Conservation (phyloP, 345 rosid species). For the Eutrema yunnanense region DNA sequence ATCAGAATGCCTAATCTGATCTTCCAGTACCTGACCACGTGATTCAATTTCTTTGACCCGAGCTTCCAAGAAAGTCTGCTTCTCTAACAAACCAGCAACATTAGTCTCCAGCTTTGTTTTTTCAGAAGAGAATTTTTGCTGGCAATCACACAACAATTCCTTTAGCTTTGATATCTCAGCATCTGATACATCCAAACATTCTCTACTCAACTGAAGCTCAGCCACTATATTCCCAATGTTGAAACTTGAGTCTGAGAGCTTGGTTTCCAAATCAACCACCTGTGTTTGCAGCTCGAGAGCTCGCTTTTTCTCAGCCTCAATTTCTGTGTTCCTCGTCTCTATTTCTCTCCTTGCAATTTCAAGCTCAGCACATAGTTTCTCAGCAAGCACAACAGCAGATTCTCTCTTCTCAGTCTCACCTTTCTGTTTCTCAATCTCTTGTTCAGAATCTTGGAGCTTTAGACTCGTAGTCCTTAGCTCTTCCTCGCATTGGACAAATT, state of each 20-base stretch:
- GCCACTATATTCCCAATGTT: constrained; percentile 21
- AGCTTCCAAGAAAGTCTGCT: constrained; percentile 32
- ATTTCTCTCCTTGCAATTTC: constrained; percentile 30
- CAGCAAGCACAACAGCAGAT: constrained; percentile 12
- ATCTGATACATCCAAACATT: constrained; percentile 26
- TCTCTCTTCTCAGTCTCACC: constrained; percentile 37
- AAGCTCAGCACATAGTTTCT: constrained; percentile 27
- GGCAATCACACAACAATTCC: constrained; percentile 39
- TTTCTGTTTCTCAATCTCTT: constrained; percentile 47
- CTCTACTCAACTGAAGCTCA: constrained; percentile 35
- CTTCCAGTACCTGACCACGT: constrained; percentile 35
- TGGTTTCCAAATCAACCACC: constrained; percentile 34
- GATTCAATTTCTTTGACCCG: constrained; percentile 43
- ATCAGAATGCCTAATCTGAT: constrained; percentile 29
- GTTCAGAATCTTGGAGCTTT: constrained; percentile 47
- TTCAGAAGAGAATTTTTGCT: constrained; percentile 45
- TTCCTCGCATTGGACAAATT: constrained; percentile 34
- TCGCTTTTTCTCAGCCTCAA: constrained; percentile 33
- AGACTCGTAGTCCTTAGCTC: constrained; percentile 42
- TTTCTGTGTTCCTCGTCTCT: constrained; percentile 21
- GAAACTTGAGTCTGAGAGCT: constrained; percentile 26
- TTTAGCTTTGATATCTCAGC: constrained; percentile 35
- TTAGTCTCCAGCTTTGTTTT: constrained; percentile 50
- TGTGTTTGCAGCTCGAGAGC: constrained; percentile 28
- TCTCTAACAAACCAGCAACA: constrained; percentile 37